Evolutionary conservation across 352 stramenopile species (phyloP), one percentile per base, ranked within the genome.

Genomic region (Phytophthora sojae): DNA sequence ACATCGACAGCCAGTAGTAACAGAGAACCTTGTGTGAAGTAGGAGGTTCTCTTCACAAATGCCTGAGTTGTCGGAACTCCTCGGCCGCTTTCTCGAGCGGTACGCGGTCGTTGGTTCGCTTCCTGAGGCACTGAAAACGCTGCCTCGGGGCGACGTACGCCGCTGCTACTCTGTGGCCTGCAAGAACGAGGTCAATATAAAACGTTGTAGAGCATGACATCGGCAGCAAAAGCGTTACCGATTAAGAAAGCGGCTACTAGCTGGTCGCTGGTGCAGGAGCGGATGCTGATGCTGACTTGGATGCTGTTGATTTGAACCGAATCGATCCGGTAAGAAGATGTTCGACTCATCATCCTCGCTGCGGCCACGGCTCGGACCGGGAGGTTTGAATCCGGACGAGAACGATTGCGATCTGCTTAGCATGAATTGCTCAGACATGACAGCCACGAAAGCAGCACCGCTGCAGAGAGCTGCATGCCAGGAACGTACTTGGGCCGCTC

Each of bases 71-170:
- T 26, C 49, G 55, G 64, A 17, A 64, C 52, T 57, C 44, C 62
- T 56, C 78, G 69, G 15, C 61, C 55, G 5, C 80, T 52, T 12
- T 92, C 85, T 4, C 81, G 69, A 42, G 85, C 82, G 7, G 85
- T 91, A 39, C 79, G 77, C 6, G 85, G 82, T 15, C 85, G 72
- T 12, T 81, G 73, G 63, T 88, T 91, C 15, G 44, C 15, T 21
- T 62, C 35, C 54, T 66, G 29, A 2, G 47, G 1, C 3, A 57
- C 52, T 51, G 32, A 17, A 29, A 57, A 44, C 17, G 23, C 26
- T n/a, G 17, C 4, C 2, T 75, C 71, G 50, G 78, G 62, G 15
- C 80, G 76, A 17, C 80, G 80, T 1, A 86, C 57, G 6, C 80
- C 82, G 35, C 82, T 80, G 37, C 84, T 90, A 21, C 9, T 61